Conservation (phyloP, 2,329 filamentous ascomycete genomes). For the Paecilomyces formosus region DNA sequence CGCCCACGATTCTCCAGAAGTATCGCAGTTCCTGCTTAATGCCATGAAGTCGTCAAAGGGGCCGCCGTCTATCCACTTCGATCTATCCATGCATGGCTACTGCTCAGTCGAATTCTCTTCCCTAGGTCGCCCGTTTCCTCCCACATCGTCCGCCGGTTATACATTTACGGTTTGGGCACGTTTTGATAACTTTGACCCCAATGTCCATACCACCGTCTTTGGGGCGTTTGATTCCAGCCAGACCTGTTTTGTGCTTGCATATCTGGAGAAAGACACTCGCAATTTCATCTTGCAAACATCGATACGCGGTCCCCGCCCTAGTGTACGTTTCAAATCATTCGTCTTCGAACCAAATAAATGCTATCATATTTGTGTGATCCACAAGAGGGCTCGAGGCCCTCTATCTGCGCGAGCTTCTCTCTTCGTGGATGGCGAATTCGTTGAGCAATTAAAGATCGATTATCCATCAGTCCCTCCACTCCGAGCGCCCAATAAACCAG, state of each 20-base stretch:
- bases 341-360: slow-evolving; percentile 69
- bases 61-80: slow-evolving; percentile 87
- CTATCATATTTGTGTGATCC: slow-evolving; percentile 91
- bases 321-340: slow-evolving; percentile 83
- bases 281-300: slow-evolving; percentile 97
- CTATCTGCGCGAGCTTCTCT: slow-evolving; percentile 74
- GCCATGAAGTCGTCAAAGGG: slow-evolving; percentile 67
- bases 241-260: slow-evolving; percentile 87
- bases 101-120: slow-evolving; percentile 83
- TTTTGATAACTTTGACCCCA: slow-evolving; percentile 76
- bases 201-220: slow-evolving; percentile 88
- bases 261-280: slow-evolving; percentile 85
- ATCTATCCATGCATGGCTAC: slow-evolving; percentile 79
- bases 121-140: slow-evolving; percentile 79
- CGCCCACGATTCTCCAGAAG: slow-evolving; percentile 44
- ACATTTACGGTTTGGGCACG: slow-evolving; percentile 85
- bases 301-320: slow-evolving; percentile 74
- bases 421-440: slow-evolving; percentile 88
- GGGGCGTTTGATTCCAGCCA: slow-evolving; percentile 88
- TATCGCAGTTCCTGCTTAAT: slow-evolving; percentile 63
- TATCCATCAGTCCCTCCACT: slow-evolving; percentile 73
- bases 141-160: slow-evolving; percentile 70
- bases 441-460: slow-evolving; percentile 81
- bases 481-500: slow-evolving; percentile 42
- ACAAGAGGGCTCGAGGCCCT: slow-evolving; percentile 69